Evolutionary conservation across 208 protist genomes (phyloP).

Genomic region (Leishmania martiniquensis): DNA sequence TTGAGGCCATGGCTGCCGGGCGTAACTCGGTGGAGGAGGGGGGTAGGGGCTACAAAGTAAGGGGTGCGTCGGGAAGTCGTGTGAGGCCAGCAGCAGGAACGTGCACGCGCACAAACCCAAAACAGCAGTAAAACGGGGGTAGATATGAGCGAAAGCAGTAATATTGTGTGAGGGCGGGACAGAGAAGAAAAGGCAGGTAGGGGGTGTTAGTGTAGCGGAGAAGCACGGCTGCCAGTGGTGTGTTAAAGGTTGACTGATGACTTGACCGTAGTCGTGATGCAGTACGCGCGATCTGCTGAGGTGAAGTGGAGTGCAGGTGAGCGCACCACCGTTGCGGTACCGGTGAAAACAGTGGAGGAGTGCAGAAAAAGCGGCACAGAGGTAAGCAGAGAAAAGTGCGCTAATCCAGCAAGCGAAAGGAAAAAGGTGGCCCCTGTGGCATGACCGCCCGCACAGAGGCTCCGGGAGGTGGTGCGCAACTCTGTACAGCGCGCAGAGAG

Average conservation of each 20-base stretch:
- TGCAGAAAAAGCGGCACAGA: not conserved
- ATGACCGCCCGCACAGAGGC: not conserved
- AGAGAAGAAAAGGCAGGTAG: not conserved
- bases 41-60: not conserved
- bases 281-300: not conserved
- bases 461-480: not conserved
- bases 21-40: not conserved
- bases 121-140: not conserved
- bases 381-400: not conserved
- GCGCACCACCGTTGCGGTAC: not conserved
- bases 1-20: slow-evolving; percentile 5
- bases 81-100: not conserved
- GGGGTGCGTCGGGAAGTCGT: not conserved
- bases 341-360: not conserved
- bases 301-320: not conserved
- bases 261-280: not conserved
- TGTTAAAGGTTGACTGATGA: not conserved
- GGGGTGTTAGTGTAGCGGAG: too few species aligned
- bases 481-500: not conserved
- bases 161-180: too few species aligned
- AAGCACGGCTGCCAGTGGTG: not conserved
- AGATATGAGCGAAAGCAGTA: not conserved
- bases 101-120: not conserved
- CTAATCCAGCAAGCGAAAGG: not conserved
- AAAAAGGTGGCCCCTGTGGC: not conserved